These are phyloP conservation scores for Crithidia expoeki DNA, from an alignment of 208 protist genomes.

Conservation along the genomic window DNA sequence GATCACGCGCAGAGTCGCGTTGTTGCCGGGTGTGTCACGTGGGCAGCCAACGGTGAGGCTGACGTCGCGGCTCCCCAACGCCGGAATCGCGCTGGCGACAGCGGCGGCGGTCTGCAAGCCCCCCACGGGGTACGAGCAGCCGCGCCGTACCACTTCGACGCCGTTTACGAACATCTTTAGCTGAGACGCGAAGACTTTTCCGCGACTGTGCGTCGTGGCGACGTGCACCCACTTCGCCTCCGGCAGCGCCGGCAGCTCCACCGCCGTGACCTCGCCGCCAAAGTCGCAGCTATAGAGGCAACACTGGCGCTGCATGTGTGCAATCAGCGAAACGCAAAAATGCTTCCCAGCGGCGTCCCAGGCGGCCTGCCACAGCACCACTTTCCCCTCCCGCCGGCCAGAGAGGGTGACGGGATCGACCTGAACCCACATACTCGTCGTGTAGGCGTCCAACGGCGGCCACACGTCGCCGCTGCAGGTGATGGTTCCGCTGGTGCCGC, in stretches of 20 bases:
- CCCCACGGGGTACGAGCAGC: slow-evolving; percentile 38
- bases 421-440: slow-evolving; percentile 48
- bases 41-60: slow-evolving; percentile 47
- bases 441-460: slow-evolving; percentile 65
- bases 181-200: slow-evolving; percentile 42
- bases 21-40: slow-evolving; percentile 19
- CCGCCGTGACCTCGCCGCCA: slow-evolving; percentile 24
- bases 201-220: slow-evolving; percentile 39
- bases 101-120: slow-evolving; percentile 32
- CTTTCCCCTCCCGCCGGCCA: slow-evolving; percentile 21
- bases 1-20: slow-evolving; percentile 38
- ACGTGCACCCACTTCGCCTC: slow-evolving; percentile 58
- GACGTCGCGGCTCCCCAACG: slow-evolving; percentile 32
- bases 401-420: slow-evolving; percentile 31
- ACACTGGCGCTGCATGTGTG: slow-evolving; percentile 31
- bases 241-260: slow-evolving; percentile 59
- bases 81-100: slow-evolving; percentile 24
- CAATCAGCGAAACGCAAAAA: slow-evolving; percentile 33
- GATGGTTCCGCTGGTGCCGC: slow-evolving; percentile 45
- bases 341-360: slow-evolving; percentile 35
- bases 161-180: slow-evolving; percentile 54
- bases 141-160: slow-evolving; percentile 32
- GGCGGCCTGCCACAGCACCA: slow-evolving; percentile 47
- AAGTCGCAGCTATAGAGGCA: slow-evolving; percentile 39
- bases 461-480: slow-evolving; percentile 42